phyloP scores from a whole-genome alignment of 2,329 filamentous ascomycete genomes.

The Trichophyton mentagrophytes region DNA sequence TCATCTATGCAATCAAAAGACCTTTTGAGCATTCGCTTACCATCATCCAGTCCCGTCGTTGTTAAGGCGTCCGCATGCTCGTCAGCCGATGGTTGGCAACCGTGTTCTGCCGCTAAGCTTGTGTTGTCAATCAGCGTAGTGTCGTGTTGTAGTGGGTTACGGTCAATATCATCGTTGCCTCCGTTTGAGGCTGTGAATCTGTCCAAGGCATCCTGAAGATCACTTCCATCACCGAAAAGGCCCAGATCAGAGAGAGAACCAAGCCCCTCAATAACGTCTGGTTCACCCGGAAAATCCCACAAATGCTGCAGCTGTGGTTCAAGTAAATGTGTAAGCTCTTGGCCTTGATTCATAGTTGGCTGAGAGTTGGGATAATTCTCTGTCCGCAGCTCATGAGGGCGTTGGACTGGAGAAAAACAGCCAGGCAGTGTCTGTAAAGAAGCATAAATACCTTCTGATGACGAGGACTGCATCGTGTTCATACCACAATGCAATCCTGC shows the following conservation, averaged over 20 bases:
- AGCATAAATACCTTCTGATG: constrained; percentile 29
- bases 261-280: background rate
- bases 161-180: too few species aligned
- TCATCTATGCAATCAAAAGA: background rate
- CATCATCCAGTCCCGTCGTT: background rate
- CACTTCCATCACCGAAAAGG: background rate
- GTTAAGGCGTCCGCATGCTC: background rate
- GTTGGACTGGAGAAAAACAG: background rate
- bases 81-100: background rate
- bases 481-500: background rate
- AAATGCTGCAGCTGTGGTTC: constrained; percentile 21
- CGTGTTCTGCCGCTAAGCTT: background rate
- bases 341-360: constrained; percentile 21
- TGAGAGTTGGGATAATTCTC: constrained; percentile 15
- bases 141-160: background rate
- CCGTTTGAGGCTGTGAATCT: background rate
- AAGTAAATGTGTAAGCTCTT: constrained; percentile 34
- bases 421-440: constrained; percentile 16
- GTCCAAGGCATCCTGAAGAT: background rate
- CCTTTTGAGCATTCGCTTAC: background rate
- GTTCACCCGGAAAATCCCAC: constrained; percentile 4
- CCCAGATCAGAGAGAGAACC: background rate
- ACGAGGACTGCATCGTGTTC: constrained; percentile 8
- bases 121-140: background rate
- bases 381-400: constrained; percentile 7